phyloP scores from a whole-genome alignment of 192 early-diverging fungal species.

The Coemansia sp. region DNA sequence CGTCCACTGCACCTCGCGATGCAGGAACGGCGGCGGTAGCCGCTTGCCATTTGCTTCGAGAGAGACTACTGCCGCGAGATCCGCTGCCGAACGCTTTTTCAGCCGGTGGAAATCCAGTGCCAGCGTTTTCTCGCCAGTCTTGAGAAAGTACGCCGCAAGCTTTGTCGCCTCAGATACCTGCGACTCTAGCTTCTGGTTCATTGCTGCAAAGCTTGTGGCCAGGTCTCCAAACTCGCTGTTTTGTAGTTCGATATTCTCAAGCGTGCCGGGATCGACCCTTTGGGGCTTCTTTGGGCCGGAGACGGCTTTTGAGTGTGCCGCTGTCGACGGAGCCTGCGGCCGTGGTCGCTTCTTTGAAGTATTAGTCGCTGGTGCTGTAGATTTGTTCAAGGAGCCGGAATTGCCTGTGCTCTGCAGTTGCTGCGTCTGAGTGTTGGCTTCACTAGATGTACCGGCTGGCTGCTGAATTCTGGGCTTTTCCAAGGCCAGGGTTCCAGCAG shows the following conservation, averaged over 20 bases:
- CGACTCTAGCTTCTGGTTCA: slow-evolving; percentile 20
- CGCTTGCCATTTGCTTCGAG: slow-evolving; percentile 27
- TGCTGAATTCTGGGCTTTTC: slow-evolving; percentile 15
- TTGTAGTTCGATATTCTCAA: slow-evolving; percentile 2
- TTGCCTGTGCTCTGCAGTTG: background rate
- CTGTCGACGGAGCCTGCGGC: background rate
- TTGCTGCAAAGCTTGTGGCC: slow-evolving; percentile 26
- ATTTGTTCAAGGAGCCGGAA: background rate
- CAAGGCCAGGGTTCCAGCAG: background rate
- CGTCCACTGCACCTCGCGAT: slow-evolving; percentile 36
- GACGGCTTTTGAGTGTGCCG: background rate
- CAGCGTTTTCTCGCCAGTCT: slow-evolving; percentile 29
- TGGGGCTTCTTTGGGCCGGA: background rate
- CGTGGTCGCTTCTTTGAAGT: background rate
- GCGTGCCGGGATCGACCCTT: background rate
- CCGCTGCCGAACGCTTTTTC: slow-evolving; percentile 37
- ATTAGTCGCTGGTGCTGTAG: background rate
- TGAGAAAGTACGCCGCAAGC: slow-evolving; percentile 32
- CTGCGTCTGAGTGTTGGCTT: background rate
- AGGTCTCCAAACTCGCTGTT: background rate
- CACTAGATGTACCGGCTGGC: slow-evolving; percentile 16
- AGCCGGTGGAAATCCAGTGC: slow-evolving; percentile 48
- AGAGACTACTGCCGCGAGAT: slow-evolving; percentile 25
- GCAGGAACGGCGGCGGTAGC: slow-evolving; percentile 32
- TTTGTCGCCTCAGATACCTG: slow-evolving; percentile 31